Evolutionary conservation across 768 basidiomycete genomes (phyloP), one percentile per base, ranked within the genome.

Genomic region (Mrakia frigida): DNA sequence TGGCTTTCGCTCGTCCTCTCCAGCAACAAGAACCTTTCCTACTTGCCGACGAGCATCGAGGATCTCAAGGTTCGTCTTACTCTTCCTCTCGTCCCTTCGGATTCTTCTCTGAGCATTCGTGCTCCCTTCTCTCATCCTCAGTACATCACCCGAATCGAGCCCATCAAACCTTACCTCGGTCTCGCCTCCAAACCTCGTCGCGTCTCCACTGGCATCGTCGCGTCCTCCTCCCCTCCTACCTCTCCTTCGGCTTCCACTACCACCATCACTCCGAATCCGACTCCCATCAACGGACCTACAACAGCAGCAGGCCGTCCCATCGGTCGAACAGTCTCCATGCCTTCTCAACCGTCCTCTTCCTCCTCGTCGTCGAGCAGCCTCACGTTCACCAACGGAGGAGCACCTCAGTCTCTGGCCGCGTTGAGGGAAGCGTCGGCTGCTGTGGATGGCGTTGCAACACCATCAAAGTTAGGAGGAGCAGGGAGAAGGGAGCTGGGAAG

Each of bases 281-380:
- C n/a, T n/a, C n/a, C n/a, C n/a, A n/a, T n/a, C 46, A 50, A 2
- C 56, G 5, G n/a, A 56, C 56, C 56, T 25, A 56, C 56, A 9
- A 7, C 56, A n/a, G 10, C 56, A 28, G 9, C 25, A 25, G n/a
- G 6, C 11, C 56, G 56, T 56, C 56, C 23, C 23, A 25, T 56
- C 25, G 56, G 56, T 56, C 56, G 56, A 56, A 56, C 56, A 6
- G 56, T 56, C 56, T 56, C 56, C 56, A 56, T 56, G 56, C 56
- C 56, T 6, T 10, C 56, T 10, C 25, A 25, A 9, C 11, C 56
- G 2, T 56, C 28, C 9, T 56, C 56, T 4, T 25, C 56, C 56
- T 56, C 56, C 56, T 25, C 25, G 25, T 25, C 50, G 9, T 52
- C 50, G 39, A 6, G 6, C 50, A 56, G 13, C n/a, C 56, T 56